Evolutionary conservation across 805 yeast species (phyloP), one percentile per base, ranked within the genome.

Genomic region (Yarrowia sp.): DNA sequence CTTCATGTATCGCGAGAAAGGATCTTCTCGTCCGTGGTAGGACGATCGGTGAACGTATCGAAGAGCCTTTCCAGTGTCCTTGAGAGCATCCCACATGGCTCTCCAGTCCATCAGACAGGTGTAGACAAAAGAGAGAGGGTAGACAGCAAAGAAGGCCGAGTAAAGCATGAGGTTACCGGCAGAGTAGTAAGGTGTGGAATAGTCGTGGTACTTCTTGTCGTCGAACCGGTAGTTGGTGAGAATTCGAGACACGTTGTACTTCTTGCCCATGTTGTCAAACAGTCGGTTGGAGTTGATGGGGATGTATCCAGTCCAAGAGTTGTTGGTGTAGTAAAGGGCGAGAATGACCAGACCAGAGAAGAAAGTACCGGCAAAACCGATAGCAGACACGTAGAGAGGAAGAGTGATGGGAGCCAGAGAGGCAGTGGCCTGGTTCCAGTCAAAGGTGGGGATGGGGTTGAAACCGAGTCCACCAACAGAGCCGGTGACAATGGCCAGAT

Each of bases 181-280:
- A 38, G 85, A 73, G 72, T 85, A 86, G 75, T 82, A 87, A 9
- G 92, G 91, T 9, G 90, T 89, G 1, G 91, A 87, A 76, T 88
- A 88, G 8, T 76, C 75, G 71, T 83, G 76, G 75, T 87, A 88
- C 8, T 79, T 84, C 13, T 75, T 76, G 64, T 77, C 75, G 72
- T 84, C 79, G 69, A 88, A 81, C 1, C 43, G 53, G 39, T 70
- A 70, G 20, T 71, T 52, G n/a, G 66, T 61, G 55, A 87, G 74
- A 19, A 87, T 80, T 66, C 81, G 74, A 20, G 80, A 80, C 61
- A 87, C 84, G 34, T 83, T 78, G 74, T 80, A 87, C 0, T 78
- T 71, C 42, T 79, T 74, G 36, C 87, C 90, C 53, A 77, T 80
- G 72, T 86, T 86, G 68, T 84, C 82, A 76, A 80, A 86, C 44